A percentile compares a stretch with the other conserved stretches of the same genome.
phyloP scores from a whole-genome alignment of 2,329 filamentous ascomycete species.

The Verticillium albo-atrum region DNA sequence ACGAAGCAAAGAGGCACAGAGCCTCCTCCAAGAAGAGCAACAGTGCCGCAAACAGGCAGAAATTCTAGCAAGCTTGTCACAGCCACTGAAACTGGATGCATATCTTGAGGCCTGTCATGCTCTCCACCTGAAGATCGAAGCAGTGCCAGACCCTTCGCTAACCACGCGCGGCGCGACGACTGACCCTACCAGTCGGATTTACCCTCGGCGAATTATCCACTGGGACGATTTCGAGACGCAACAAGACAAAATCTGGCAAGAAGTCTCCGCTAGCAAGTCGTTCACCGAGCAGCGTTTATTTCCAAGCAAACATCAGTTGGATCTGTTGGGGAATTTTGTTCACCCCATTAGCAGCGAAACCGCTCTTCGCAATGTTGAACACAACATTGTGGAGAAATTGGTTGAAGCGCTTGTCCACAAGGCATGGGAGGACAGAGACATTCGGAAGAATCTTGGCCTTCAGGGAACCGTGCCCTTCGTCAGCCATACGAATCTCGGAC shows the following conservation, averaged over 20 bases:
- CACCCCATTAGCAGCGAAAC: constrained; percentile 27
- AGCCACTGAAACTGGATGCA: constrained; percentile 15
- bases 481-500: constrained; percentile 28
- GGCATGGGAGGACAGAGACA: constrained; percentile 17
- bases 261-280: constrained; percentile 13
- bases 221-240: constrained; percentile 25
- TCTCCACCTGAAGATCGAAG: constrained; percentile 22
- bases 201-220: constrained; percentile 27
- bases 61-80: constrained; percentile 14
- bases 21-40: constrained; percentile 14
- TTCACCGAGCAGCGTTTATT: constrained; percentile 24
- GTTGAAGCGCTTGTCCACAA: constrained; percentile 26
- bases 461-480: constrained; percentile 28
- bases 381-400: constrained; percentile 28
- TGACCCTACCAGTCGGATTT: constrained; percentile 25
- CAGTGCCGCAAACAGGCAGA: constrained; percentile 16
- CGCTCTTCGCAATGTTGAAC: constrained; percentile 26
- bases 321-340: constrained; percentile 24
- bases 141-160: constrained; percentile 23
- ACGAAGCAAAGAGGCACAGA: too few relatives aligned
- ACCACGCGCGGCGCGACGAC: constrained; percentile 28
- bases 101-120: constrained; percentile 29
- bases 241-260: constrained; percentile 26
- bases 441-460: constrained; percentile 24
- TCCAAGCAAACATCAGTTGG: constrained; percentile 25